These are phyloP conservation scores for Gracilaria gracilis DNA, from an alignment of 23 red algal genomes.

Conservation along the genomic window DNA sequence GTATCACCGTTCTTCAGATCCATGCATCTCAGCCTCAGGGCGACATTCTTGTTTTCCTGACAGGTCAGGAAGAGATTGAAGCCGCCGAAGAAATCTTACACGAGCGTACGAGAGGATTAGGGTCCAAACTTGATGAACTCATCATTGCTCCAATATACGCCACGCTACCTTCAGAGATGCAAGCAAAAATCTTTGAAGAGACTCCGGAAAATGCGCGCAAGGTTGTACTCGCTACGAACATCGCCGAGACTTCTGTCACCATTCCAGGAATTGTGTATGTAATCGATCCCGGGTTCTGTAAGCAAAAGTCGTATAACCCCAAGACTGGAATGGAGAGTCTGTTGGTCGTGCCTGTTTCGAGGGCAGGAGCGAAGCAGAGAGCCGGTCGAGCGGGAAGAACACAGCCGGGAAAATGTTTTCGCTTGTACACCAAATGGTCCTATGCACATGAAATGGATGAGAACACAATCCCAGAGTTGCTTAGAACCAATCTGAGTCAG, in stretches of 20 bases:
- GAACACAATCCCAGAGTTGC: conserved; percentile 81
- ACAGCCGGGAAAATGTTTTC: conserved; percentile 88
- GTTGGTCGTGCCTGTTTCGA: conserved; percentile 83
- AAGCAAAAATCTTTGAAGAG: conserved; percentile 81
- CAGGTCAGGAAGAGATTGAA: conserved; percentile 98
- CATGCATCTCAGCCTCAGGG: conserved; percentile 76
- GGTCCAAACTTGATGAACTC: conserved; percentile 59
- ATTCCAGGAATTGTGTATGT: conserved; percentile 97
- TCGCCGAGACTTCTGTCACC: conserved; percentile 96
- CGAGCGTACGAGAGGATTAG: conserved; percentile 67
- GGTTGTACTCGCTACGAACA: conserved; percentile 94
- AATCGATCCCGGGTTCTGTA: conserved; percentile 95
- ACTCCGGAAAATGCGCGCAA: conserved; percentile 86
- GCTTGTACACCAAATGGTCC: conserved; percentile 90
- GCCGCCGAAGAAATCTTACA: conserved; percentile 74
- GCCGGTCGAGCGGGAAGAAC: conserved; percentile 95
- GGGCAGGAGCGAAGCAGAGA: conserved; percentile 86
- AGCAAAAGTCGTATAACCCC: conserved; percentile 89
- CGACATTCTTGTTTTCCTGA: conserved; percentile 97
- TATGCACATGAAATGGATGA: conserved; percentile 84
- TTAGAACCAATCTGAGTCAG: conserved; percentile 85
- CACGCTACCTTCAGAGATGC: conserved; percentile 82
- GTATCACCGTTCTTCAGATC: conserved; percentile 86
- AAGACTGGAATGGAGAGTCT: conserved; percentile 91
- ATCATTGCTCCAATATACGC: conserved; percentile 86